A percentile compares a stretch with the other conserved stretches of the same genome.
These are phyloP conservation scores for Myxozyma melibiosi DNA, from an alignment of 805 yeast species.

Conservation along the genomic window DNA sequence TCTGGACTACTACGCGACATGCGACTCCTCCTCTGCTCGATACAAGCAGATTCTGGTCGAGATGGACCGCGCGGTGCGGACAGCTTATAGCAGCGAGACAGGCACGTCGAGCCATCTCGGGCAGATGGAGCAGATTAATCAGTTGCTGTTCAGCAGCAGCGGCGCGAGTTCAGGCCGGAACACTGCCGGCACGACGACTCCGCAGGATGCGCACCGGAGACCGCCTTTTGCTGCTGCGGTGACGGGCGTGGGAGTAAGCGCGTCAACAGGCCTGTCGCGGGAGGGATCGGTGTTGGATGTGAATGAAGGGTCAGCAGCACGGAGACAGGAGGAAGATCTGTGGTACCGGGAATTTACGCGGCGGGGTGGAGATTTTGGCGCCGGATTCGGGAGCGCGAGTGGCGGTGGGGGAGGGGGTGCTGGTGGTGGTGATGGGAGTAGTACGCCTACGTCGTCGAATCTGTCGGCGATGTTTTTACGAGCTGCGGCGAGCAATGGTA, in stretches of 20 bases:
- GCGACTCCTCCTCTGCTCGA: slow-evolving; percentile 30
- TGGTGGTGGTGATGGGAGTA: not conserved
- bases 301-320: no score
- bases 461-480: slow-evolving; percentile 29
- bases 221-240: no score
- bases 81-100: slow-evolving; percentile 1
- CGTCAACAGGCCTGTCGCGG: no score
- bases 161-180: not conserved
- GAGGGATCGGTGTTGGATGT: no score
- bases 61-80: slow-evolving; percentile 28
- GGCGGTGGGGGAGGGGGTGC: not conserved
- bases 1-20: slow-evolving; percentile 29
- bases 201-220: not conserved
- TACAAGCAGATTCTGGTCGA: slow-evolving; percentile 27
- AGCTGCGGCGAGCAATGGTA: slow-evolving; percentile 27
- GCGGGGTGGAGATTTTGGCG: slow-evolving; percentile 4
- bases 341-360: slow-evolving; percentile 4
- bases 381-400: not conserved
- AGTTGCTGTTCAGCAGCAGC: slow-evolving; percentile 12
- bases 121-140: slow-evolving; percentile 17
- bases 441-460: slow-evolving; percentile 8
- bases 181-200: not conserved
- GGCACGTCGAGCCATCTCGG: not conserved
- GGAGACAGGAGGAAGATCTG: slow-evolving; percentile 8
- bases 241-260: no score